Evolutionary conservation across 345 rosid species (phyloP).

Genomic region (Tarenaya hassleriana): DNA sequence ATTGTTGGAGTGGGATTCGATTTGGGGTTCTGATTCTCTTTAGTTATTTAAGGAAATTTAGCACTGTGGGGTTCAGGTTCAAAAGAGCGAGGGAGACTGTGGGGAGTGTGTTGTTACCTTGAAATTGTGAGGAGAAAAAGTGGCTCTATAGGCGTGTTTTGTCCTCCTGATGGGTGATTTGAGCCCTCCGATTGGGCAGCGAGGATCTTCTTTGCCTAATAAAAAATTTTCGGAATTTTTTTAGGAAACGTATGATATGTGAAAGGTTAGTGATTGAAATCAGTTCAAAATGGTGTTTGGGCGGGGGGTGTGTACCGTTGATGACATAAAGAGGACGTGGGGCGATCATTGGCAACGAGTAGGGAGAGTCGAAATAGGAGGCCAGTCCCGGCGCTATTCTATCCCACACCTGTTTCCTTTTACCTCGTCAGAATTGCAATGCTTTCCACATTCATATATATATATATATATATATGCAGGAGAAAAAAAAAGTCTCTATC

Average conservation of each 20-base stretch:
- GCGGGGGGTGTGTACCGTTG: too few species aligned
- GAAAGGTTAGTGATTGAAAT: not conserved
- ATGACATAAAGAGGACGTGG: conserved; percentile 36
- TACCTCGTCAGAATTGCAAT: too few species aligned
- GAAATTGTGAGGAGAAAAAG: conserved; percentile 36
- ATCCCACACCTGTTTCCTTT: conserved; percentile 82
- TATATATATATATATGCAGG: too few species aligned
- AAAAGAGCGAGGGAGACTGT: too few species aligned
- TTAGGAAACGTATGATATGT: not conserved
- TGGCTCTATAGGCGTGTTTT: conserved; percentile 38
- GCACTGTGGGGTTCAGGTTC: too few species aligned
- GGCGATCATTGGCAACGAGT: conserved; percentile 47
- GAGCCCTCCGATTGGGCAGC: conserved; percentile 69
- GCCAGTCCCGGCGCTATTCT: conserved; percentile 69
- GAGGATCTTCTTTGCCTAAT: conserved; percentile 70
- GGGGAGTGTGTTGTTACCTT: conserved; percentile 42
- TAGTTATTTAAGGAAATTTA: too few species aligned
- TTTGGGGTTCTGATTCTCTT: too few species aligned
- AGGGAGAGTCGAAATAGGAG: conserved; percentile 49
- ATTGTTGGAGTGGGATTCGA: too few species aligned
- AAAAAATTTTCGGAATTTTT: too few species aligned
- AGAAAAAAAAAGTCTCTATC: too few species aligned
- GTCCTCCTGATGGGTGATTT: conserved; percentile 41
- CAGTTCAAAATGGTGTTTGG: too few species aligned
- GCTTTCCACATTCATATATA: too few species aligned